A percentile compares a stretch with the other conserved stretches of the same genome.
Conservation (phyloP, 2,329 filamentous ascomycete genomes). For the Juglanconis sp. region DNA sequence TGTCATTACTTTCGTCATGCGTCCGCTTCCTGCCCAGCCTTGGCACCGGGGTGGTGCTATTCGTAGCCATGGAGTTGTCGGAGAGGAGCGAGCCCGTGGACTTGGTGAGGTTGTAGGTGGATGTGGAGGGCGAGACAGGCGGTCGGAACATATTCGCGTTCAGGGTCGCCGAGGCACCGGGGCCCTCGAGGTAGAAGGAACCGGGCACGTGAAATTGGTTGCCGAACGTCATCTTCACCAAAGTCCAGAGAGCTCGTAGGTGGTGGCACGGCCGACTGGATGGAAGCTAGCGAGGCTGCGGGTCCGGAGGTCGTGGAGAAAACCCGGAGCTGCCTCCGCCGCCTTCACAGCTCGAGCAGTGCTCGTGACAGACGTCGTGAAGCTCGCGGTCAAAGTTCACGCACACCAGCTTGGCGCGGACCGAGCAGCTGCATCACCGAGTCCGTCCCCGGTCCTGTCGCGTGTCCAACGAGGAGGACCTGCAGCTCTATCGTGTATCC, state of each 20-base stretch:
- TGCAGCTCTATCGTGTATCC: not conserved
- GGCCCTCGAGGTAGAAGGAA: conserved; percentile 26
- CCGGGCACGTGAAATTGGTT: conserved; percentile 31
- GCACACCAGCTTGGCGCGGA: conserved; percentile 14
- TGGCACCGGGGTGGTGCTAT: conserved; percentile 25
- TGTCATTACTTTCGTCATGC: conserved; percentile 24
- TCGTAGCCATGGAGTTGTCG: conserved; percentile 29
- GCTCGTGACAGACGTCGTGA: not conserved
- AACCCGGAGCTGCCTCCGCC: too few species aligned
- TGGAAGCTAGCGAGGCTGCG: not conserved
- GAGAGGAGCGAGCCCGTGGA: conserved; percentile 39
- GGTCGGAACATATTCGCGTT: conserved; percentile 32
- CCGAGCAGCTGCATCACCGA: conserved; percentile 14
- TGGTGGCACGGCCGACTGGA: not conserved
- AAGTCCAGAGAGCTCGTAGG: too few species aligned
- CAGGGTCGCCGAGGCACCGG: conserved; percentile 23
- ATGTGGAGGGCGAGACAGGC: conserved; percentile 27
- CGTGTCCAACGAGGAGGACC: conserved; percentile 2
- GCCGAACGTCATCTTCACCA: conserved; percentile 26
- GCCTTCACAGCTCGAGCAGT: not conserved
- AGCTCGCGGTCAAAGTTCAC: conserved; percentile 25
- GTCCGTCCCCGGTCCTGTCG: not conserved
- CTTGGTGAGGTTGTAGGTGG: conserved; percentile 27
- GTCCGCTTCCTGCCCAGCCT: conserved; percentile 47
- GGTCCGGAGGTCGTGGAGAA: not conserved